These are phyloP conservation scores for Linnemannia zychae DNA, from an alignment of 192 early-diverging fungal species.

Conservation along the genomic window DNA sequence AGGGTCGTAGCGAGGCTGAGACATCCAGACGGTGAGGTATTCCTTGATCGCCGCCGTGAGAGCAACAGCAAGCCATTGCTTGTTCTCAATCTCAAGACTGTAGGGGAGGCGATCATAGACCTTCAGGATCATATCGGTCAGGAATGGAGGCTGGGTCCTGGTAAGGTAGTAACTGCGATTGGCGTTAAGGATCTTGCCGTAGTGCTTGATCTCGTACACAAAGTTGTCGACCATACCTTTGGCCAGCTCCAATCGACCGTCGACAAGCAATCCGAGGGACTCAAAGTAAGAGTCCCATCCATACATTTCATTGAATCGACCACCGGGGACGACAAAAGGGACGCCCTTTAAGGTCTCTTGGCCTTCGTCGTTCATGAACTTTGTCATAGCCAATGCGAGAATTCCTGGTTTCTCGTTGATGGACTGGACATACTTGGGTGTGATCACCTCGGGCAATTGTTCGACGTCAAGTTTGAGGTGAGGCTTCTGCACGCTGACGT, in stretches of 20 bases:
- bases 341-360: conserved; percentile 71
- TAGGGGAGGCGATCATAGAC: conserved; percentile 71
- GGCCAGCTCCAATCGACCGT: conserved; percentile 86
- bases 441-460: conserved; percentile 85
- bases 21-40: conserved; percentile 92
- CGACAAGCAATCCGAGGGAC: conserved; percentile 86
- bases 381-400: conserved; percentile 79
- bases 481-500: conserved; percentile 73
- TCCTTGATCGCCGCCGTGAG: conserved; percentile 88
- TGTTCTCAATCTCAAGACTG: conserved; percentile 60
- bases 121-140: conserved; percentile 93
- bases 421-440: conserved; percentile 89
- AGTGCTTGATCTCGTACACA: conserved; percentile 95
- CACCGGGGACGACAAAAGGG: conserved; percentile 96
- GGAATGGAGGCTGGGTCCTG: conserved; percentile 96
- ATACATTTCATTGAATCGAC: conserved; percentile 99
- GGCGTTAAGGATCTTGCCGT: conserved; percentile 98
- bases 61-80: conserved; percentile 77
- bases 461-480: conserved; percentile 85
- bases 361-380: conserved; percentile 61
- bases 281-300: conserved; percentile 98
- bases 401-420: conserved; percentile 92
- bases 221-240: conserved; percentile 98
- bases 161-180: conserved; percentile 97
- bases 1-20: conserved; percentile 78